Evolutionary conservation across 345 rosid genomes (phyloP).

Genomic region (Linum lewisii): DNA sequence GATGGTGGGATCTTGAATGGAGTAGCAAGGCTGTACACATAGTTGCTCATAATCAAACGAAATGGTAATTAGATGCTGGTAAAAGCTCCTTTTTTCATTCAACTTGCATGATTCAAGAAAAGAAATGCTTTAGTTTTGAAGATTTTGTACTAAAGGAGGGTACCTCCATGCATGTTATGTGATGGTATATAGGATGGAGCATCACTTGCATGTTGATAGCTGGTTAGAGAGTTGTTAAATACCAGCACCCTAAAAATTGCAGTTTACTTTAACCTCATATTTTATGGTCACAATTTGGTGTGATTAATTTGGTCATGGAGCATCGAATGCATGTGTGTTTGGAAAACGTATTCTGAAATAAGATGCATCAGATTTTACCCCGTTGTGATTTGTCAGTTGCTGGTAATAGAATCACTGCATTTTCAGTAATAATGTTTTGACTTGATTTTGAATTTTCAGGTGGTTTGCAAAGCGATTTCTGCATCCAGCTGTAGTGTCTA

Average conservation of each 20-base stretch:
- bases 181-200: not conserved
- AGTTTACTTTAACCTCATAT: too few relatives aligned
- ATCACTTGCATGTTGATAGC: not conserved
- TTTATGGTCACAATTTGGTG: too few relatives aligned
- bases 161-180: too few relatives aligned
- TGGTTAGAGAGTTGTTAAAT: not conserved
- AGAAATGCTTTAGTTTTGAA: too few relatives aligned
- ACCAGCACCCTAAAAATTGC: too few relatives aligned
- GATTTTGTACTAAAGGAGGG: too few relatives aligned
- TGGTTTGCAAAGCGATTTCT: slow-evolving; percentile 98
- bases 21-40: slow-evolving; percentile 66
- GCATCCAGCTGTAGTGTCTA: slow-evolving; percentile 77
- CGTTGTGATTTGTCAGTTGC: too few relatives aligned
- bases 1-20: slow-evolving; percentile 86
- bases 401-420: not conserved
- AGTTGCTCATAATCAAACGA: slow-evolving; percentile 90
- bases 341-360: too few relatives aligned
- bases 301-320: not conserved
- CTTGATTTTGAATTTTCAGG: slow-evolving; percentile 34
- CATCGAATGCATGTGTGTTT: not conserved
- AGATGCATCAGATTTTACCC: too few relatives aligned
- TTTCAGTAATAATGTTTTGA: not conserved
- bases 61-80: slow-evolving; percentile 45
- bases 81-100: not conserved
- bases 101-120: not conserved